Base-by-base conservation (phyloP, 2,329 filamentous ascomycete species). In the Fusarium udum region DNA sequence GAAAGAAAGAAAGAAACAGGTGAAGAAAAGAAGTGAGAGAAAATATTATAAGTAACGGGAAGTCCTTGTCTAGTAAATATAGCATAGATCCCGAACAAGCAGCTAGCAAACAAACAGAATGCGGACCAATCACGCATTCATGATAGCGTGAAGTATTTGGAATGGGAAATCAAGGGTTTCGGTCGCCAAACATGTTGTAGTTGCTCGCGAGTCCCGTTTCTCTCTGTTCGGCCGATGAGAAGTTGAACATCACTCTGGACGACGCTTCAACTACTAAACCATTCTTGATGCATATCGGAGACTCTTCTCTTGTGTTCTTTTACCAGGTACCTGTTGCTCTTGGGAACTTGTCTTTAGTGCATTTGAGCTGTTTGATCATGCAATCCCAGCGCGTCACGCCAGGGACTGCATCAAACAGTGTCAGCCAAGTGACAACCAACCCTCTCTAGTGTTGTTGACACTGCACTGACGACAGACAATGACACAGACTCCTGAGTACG, bases 121-220 rank as follows among this genome's bases (percentile, higher is more conserved):
- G 14, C 34, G 14, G 11, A 6, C 7, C 20, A 53, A 39, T 39
- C 24, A 39, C 22, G 14, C 46, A 3, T 28, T 55, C 16, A 53
- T 22, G 24, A 53, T 22, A 5, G 26, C 36, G 22, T 34, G 3
- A 6, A 9, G 22, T 4, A 18, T 11, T 7, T 39, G 32, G 34
- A 6, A 37, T 16, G 34, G 2, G 28, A 22, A 3, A 5, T 28
- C 2, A 37, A 28, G 11, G 22, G 5, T n/a, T 18, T 37, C 4
- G 7, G 24, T 37, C 34, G 3, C 20, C 7, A 53, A 26, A 51
- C 15, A 34, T 5, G 48, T 18, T 3, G 9, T 4, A 34, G 0
- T 9, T 51, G 4, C 22, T 20, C 0, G 8, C 20, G 9, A 32
- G 22, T 3, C 2, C 2, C 7, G 8, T 6, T 24, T 34, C 4